phyloP scores from a whole-genome alignment of 768 basidiomycete genomes.

The Rhodotorula toruloides region DNA sequence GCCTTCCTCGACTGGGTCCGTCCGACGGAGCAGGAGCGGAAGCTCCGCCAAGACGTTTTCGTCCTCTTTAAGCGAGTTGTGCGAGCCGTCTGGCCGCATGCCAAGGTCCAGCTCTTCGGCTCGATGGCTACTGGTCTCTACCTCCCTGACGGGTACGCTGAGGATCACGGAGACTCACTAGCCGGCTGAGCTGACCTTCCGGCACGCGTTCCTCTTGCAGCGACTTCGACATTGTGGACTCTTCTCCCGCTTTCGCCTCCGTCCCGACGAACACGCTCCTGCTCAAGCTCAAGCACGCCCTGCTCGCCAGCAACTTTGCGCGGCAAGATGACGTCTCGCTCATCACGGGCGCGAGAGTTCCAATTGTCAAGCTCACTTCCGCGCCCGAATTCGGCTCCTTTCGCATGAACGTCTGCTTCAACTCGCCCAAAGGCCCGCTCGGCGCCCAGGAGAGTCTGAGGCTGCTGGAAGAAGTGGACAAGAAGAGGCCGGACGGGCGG shows the following conservation, averaged over 20 bases:
- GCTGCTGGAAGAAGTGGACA: neutral
- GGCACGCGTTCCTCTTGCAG: slow-evolving; percentile 3
- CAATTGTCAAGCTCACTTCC: slow-evolving; percentile 14
- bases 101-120: slow-evolving; percentile 8
- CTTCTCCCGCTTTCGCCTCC: neutral
- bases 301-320: neutral
- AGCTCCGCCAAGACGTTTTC: neutral
- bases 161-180: no score
- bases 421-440: neutral
- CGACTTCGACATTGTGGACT: slow-evolving; percentile 22
- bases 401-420: slow-evolving; percentile 14
- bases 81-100: neutral
- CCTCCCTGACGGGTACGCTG: slow-evolving; percentile 9
- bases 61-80: neutral
- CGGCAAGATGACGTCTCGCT: neutral
- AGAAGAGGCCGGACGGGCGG: neutral
- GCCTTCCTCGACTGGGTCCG: neutral
- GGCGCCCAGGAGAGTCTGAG: slow-evolving; percentile 3
- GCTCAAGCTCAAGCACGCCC: neutral
- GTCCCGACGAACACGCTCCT: neutral
- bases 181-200: no score
- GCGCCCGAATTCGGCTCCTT: slow-evolving; percentile 1
- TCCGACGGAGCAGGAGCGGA: neutral
- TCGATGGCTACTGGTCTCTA: neutral
- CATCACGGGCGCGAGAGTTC: neutral